Evolutionary conservation across 2,329 filamentous ascomycete genomes (phyloP).

Genomic region (Dactylellina drechsleri): DNA sequence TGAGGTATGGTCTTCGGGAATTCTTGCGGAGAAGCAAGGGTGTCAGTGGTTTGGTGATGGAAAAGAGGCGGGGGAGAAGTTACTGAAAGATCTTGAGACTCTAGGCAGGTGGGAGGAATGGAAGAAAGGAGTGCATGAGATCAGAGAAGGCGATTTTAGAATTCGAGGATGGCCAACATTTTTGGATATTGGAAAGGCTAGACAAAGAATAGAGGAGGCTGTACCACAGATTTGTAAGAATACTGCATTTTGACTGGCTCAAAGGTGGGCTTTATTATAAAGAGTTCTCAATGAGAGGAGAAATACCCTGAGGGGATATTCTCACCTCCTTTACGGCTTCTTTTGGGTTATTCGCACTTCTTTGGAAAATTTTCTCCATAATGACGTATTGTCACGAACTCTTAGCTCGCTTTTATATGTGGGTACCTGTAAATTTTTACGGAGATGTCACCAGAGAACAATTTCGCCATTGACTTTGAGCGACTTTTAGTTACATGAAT

Average conservation of each 20-base stretch:
- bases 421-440: too few species aligned
- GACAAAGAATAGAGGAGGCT: constrained; percentile 30
- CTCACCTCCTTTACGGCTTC: too few species aligned
- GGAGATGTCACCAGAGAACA: too few species aligned
- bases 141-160: constrained; percentile 31
- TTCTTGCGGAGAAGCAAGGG: constrained; percentile 17
- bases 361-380: too few species aligned
- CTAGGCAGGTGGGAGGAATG: constrained; percentile 26
- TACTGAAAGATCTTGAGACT: constrained; percentile 32
- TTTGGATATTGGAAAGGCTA: constrained; percentile 37
- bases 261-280: not conserved
- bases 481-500: too few species aligned
- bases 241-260: constrained; percentile 5
- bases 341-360: too few species aligned
- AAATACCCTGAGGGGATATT: too few species aligned
- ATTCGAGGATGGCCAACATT: constrained; percentile 40
- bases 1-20: constrained; percentile 22
- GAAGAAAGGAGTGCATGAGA: constrained; percentile 28
- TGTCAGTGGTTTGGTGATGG: constrained; percentile 25
- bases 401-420: too few species aligned
- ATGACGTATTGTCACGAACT: too few species aligned
- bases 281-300: not conserved
- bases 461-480: too few species aligned
- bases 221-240: constrained; percentile 38
- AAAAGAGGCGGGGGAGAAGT: constrained; percentile 1